Evolutionary conservation across 768 basidiomycete species (phyloP), one percentile per base, ranked within the genome.

Genomic region (Ramaria sp.): DNA sequence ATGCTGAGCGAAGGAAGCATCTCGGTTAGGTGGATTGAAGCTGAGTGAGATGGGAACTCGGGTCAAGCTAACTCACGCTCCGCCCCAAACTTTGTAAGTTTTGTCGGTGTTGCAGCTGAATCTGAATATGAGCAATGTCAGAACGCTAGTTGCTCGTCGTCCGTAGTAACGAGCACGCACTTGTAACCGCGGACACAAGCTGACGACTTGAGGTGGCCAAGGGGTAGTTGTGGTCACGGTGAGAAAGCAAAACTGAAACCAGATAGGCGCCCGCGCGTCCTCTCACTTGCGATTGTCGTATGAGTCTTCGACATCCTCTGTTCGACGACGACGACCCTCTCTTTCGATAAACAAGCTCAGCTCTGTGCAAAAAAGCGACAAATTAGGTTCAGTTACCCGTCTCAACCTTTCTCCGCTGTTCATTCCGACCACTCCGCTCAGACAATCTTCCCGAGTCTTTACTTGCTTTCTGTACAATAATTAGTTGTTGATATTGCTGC

Each of bases 161-260:
- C 28, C 1, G 53, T 15, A 22, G 13, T 43, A 24, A 25, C 13
- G 13, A 30, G 34, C 42, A 47, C 43, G 42, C 28, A 55, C 53
- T 45, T 45, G 24, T 20, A 28, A 48, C 42, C n/a, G 22, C 24
- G 16, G 27, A 1, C 6, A 15, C 18, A 47, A 15, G 34, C 15
- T 34, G 43, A 24, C 27, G 25, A 34, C 24, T 25, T 55, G 53
- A 47, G 43, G 53, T 34, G 41, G 53, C 39, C 15, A 45, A 43
- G 18, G 53, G 53, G 53, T 47, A 18, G 53, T 55, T 28, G 53
- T 55, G 53, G 53, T 37, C 53, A 48, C 27, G 53, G 53, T 55
- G 53, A 55, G 53, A 55, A 55, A 55, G 53, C 44, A 55, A 55
- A 48, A 55, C 34, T 55, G 38, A n/a, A 45, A 45, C 53, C 20